Evolutionary conservation across 176 grass and related monocot species (phyloP).

Genomic region (Canna indica): DNA sequence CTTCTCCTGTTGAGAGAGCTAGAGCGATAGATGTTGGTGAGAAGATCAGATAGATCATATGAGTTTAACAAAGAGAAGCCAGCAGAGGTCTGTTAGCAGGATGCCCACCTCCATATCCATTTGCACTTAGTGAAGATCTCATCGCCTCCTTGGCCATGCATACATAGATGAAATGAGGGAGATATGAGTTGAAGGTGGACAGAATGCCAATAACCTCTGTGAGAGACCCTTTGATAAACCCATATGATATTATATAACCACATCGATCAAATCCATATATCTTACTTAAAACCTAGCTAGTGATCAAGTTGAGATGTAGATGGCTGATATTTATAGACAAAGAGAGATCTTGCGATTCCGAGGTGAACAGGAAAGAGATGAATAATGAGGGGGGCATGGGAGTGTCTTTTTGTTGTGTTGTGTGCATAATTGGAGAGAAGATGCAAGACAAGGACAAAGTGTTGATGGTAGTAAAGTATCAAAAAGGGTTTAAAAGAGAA

Average conservation of each 20-base stretch:
- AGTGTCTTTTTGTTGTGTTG: neutral
- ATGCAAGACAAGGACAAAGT: neutral
- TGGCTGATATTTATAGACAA: neutral
- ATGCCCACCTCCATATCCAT: constrained; percentile 73
- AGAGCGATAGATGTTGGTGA: neutral
- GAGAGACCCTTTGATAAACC: constrained; percentile 38
- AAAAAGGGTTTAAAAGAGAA: too few relatives aligned
- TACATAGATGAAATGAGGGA: neutral
- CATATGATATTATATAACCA: constrained; percentile 16
- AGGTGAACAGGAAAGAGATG: neutral
- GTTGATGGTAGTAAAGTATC: too few relatives aligned
- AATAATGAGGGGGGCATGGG: neutral
- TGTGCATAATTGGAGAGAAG: neutral
- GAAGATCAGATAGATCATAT: constrained; percentile 24
- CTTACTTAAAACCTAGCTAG: neutral
- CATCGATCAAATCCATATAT: too few relatives aligned
- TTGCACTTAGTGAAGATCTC: neutral
- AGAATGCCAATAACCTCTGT: constrained; percentile 43
- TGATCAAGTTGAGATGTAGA: neutral
- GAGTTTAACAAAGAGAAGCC: constrained; percentile 72
- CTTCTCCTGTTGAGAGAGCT: neutral
- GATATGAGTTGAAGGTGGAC: constrained; percentile 26
- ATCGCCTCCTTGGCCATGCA: neutral
- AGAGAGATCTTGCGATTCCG: neutral
- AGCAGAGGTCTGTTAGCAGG: constrained; percentile 82